phyloP scores from a whole-genome alignment of 2,329 filamentous ascomycete genomes.

The Epichloe scottii region DNA sequence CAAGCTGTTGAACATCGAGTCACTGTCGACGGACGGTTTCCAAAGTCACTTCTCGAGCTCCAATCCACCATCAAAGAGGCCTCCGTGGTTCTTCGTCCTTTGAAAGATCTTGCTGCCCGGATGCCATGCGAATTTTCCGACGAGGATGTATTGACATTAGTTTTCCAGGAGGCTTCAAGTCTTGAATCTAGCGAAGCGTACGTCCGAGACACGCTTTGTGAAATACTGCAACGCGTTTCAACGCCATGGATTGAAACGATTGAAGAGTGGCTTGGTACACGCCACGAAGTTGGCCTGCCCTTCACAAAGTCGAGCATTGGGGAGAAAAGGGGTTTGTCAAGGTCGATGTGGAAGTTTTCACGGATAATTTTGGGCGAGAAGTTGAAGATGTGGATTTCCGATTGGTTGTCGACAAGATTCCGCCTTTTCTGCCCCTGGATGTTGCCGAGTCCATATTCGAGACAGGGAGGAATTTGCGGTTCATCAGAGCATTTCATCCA shows the following conservation, averaged over 20 bases:
- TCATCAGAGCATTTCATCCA: conserved; percentile 58
- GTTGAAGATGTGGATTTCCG: conserved; percentile 46
- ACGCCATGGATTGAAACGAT: conserved; percentile 55
- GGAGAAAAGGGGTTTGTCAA: conserved; percentile 47
- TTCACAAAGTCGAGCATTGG: conserved; percentile 34
- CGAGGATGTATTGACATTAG: conserved; percentile 46
- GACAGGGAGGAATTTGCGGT: conserved; percentile 61
- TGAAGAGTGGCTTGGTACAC: conserved; percentile 64
- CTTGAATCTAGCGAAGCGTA: conserved; percentile 51
- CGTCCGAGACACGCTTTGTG: conserved; percentile 51
- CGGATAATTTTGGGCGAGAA: conserved; percentile 48
- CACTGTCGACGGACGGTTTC: conserved; percentile 27
- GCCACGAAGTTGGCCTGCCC: conserved; percentile 41
- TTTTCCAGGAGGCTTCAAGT: conserved; percentile 49
- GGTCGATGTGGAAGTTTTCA: conserved; percentile 38
- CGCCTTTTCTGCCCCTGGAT: conserved; percentile 57
- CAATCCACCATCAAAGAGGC: conserved; percentile 36
- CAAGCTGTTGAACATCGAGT: conserved; percentile 37
- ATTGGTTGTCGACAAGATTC: conserved; percentile 53
- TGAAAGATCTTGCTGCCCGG: conserved; percentile 37
- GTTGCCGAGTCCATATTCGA: conserved; percentile 65
- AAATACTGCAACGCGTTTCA: conserved; percentile 51
- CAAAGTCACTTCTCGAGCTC: conserved; percentile 39
- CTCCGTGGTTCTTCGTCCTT: conserved; percentile 35
- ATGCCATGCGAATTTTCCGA: conserved; percentile 36